These are phyloP conservation scores for Cutaneotrichosporon mucoides DNA, from an alignment of 1,284 basidiomycete genomes.

Conservation along the genomic window DNA sequence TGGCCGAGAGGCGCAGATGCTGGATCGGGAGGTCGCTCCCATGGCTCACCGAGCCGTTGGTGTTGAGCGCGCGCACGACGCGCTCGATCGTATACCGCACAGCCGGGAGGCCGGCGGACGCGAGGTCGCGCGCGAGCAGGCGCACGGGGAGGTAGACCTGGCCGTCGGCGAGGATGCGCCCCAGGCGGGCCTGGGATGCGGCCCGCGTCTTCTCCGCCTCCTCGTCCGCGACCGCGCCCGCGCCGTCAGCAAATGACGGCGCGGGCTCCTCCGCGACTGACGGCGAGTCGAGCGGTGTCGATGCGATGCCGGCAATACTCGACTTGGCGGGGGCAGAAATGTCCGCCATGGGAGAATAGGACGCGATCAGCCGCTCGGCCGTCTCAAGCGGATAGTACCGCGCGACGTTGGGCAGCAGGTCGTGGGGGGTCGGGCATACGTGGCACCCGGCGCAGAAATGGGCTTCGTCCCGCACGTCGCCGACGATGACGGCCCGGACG, in stretches of 20 bases:
- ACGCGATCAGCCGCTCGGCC: constrained; percentile 52
- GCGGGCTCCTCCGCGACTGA: too few relatives aligned
- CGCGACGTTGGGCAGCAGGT: constrained; percentile 59
- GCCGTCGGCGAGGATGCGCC: constrained; percentile 57
- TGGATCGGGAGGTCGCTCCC: constrained; percentile 59
- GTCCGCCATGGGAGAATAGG: constrained; percentile 47
- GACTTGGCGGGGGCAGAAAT: too few relatives aligned
- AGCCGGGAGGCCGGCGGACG: constrained; percentile 58
- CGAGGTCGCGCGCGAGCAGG: constrained; percentile 60
- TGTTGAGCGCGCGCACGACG: constrained; percentile 41
- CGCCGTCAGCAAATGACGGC: too few relatives aligned
- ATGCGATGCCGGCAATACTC: too few relatives aligned
- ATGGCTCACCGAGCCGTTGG: constrained; percentile 63
- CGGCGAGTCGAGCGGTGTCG: too few relatives aligned
- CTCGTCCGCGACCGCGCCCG: too few relatives aligned
- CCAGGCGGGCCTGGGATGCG: constrained; percentile 52
- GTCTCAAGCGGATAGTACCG: constrained; percentile 59
- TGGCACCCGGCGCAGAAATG: constrained; percentile 68
- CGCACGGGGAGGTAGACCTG: constrained; percentile 68
- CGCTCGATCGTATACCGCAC: constrained; percentile 63
- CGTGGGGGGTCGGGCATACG: constrained; percentile 52
- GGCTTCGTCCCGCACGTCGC: constrained; percentile 62
- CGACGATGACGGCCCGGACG: constrained; percentile 59
- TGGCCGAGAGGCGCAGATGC: constrained; percentile 51
- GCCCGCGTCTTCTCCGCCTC: constrained; percentile 29